These are phyloP conservation scores for Populus nigra DNA, from an alignment of 345 rosid species.

Conservation along the genomic window DNA sequence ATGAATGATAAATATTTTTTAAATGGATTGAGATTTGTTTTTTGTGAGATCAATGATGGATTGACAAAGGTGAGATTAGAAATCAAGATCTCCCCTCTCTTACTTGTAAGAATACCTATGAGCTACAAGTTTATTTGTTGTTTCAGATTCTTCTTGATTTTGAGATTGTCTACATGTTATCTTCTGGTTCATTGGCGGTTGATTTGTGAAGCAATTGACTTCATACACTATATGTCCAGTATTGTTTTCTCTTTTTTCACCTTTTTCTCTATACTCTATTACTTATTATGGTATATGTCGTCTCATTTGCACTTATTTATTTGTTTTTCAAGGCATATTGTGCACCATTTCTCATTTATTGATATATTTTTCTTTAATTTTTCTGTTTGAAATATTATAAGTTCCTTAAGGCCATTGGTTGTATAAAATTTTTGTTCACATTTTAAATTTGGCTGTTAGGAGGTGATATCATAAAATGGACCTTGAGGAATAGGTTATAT, in stretches of 20 bases:
- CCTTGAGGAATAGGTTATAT: constrained; percentile 1
- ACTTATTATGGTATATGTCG: background rate
- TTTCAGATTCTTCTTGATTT: background rate
- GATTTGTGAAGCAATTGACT: background rate
- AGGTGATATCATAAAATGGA: background rate
- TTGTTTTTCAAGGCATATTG: background rate
- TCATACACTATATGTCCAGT: too few species aligned
- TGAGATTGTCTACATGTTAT: constrained; percentile 4
- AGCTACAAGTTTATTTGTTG: background rate
- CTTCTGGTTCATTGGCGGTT: background rate
- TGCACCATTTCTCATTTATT: background rate
- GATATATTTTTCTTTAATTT: background rate
- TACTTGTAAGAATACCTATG: background rate
- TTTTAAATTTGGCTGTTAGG: background rate
- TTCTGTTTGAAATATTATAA: background rate
- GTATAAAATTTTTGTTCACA: background rate
- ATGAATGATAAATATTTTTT: background rate
- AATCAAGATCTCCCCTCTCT: too few species aligned
- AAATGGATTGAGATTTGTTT: background rate
- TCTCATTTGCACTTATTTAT: background rate
- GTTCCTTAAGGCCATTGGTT: background rate
- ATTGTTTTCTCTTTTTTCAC: background rate
- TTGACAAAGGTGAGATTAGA: too few species aligned
- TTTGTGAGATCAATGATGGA: too few species aligned
- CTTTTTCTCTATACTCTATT: background rate